Conservation (phyloP, 2,329 filamentous ascomycete genomes). For the Aspergillus quadricinctus region DNA sequence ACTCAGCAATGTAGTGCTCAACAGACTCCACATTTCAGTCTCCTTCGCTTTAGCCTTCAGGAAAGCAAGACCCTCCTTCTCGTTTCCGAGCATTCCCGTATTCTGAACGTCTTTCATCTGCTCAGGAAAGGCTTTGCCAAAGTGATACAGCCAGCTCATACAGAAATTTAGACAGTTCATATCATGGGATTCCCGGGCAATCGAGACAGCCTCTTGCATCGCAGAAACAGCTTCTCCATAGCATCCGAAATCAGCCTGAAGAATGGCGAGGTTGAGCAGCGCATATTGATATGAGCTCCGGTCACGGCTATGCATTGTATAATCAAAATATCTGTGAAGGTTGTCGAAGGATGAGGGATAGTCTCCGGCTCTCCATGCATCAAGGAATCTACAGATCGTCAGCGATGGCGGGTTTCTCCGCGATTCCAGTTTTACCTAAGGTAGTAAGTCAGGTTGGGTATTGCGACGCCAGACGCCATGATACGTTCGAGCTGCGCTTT, state of each 20-base stretch:
- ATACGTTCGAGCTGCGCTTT: slow-evolving; percentile 66
- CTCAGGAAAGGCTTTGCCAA: slow-evolving; percentile 77
- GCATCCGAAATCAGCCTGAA: slow-evolving; percentile 94
- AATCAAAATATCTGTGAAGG: slow-evolving; percentile 93
- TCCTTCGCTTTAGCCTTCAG: slow-evolving; percentile 83
- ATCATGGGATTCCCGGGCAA: slow-evolving; percentile 90
- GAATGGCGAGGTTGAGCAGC: slow-evolving; percentile 83
- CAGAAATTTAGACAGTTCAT: slow-evolving; percentile 91
- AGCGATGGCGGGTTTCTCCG: slow-evolving; percentile 2
- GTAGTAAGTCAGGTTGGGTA: slow-evolving; percentile 72
- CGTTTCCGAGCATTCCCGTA: slow-evolving; percentile 68
- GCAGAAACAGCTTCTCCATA: slow-evolving; percentile 84
- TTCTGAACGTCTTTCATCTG: slow-evolving; percentile 67
- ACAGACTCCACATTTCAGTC: slow-evolving; percentile 76
- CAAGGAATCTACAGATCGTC: slow-evolving; percentile 63
- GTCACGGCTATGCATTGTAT: slow-evolving; percentile 81
- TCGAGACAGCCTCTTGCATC: slow-evolving; percentile 91
- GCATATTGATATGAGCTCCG: slow-evolving; percentile 92
- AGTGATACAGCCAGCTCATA: slow-evolving; percentile 92
- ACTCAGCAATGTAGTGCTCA: slow-evolving; percentile 77
- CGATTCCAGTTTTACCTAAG: slow-evolving; percentile 51
- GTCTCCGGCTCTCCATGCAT: slow-evolving; percentile 87
- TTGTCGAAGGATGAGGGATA: slow-evolving; percentile 86
- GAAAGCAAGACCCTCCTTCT: slow-evolving; percentile 77
- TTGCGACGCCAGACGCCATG: slow-evolving; percentile 61